Evolutionary conservation across 768 basidiomycete species (phyloP), one percentile per base, ranked within the genome.

Genomic region (Punctularia strigosozonata): DNA sequence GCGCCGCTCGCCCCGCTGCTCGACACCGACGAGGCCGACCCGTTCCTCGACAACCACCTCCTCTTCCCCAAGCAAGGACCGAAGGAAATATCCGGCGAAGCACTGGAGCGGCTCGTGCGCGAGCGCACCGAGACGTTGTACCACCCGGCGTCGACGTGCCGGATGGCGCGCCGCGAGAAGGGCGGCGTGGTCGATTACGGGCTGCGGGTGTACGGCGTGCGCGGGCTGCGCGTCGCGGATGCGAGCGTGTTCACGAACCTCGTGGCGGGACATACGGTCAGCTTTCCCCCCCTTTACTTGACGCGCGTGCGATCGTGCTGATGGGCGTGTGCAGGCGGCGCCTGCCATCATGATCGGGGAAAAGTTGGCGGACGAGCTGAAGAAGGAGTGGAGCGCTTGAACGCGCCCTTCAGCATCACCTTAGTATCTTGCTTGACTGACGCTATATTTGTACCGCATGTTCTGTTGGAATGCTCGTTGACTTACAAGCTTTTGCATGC

Each of bases 201-300:
- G 19, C 33, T 34, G 33, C 12, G 33, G 33, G 33, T 34, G 13
- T 19, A 20, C 10, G 33, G 33, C 20, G 33, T 34, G 19, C 13
- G 20, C 8, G 33, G 33, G 8, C 18, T 34, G 33, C 10, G 33
- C 8, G 33, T 34, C 10, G 33, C 20, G 13, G 33, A 34, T 34
- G 33, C 33, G 20, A 10, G 10, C 10, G 33, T 34, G 12, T 34
- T 34, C 20, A 10, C 33, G 10, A 19, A 12, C 8, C 13, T 19
- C 38, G 47, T 63, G 1, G 55, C 65, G 1, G 66, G 67, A 17
- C 70, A 72, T 39, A 66, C 68, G 48, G 68, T 68, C 34, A 42
- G 63, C 57, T 4, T 8, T 34, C 10, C 33, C 18, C 8, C 20
- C 18, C 18, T 20, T 34, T 10, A 19, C 7, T 8, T 34, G 13